Conservation (phyloP, 257 asterid species). For the Rubia yunnanensis region DNA sequence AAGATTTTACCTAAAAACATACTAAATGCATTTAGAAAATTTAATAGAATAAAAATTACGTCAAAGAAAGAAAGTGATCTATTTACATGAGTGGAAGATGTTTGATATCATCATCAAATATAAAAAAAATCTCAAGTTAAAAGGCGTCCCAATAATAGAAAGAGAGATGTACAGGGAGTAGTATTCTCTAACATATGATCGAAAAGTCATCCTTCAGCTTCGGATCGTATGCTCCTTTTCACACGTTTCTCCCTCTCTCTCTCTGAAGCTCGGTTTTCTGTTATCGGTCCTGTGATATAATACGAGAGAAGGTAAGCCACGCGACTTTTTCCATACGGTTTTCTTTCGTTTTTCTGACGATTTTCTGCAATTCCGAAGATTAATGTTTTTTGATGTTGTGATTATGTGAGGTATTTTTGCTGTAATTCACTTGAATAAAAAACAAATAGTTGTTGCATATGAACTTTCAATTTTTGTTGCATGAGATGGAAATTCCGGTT, state of each 20-base stretch:
- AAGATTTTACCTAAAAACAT: too few relatives aligned
- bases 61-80: too few relatives aligned
- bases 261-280: neutral
- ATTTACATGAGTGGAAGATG: too few relatives aligned
- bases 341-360: neutral
- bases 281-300: neutral
- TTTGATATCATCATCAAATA: too few relatives aligned
- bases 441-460: neutral
- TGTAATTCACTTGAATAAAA: neutral
- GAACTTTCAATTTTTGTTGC: neutral
- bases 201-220: neutral
- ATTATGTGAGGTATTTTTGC: neutral
- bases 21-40: too few relatives aligned
- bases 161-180: neutral
- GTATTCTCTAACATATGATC: neutral
- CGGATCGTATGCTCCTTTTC: conserved; percentile 4
- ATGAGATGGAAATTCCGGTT: neutral
- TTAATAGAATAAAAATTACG: too few relatives aligned
- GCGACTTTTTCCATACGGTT: neutral
- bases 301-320: neutral
- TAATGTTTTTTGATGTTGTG: too few relatives aligned
- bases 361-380: neutral
- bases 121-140: too few relatives aligned
- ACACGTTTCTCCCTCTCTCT: neutral
- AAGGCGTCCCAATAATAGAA: neutral